Base-by-base conservation (phyloP, 2,329 filamentous ascomycete species). In the Fusarium heterosporum region DNA sequence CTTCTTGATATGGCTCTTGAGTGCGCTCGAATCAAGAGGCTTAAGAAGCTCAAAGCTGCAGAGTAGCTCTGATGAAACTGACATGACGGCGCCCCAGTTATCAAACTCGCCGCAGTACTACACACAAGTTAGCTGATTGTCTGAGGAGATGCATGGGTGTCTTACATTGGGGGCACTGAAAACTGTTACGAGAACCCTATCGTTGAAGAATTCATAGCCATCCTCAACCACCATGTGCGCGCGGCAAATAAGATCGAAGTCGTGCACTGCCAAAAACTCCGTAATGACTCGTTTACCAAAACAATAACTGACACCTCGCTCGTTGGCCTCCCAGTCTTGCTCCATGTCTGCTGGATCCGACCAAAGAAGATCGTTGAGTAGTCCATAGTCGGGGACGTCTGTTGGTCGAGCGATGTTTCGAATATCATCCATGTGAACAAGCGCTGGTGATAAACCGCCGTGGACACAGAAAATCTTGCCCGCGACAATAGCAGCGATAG, bases 401-500 rank as follows among this genome's bases (percentile, higher is more conserved):
- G 96, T 99, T 12, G 96, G 96, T 55, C 96, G 89, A 48, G 93
- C 93, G 79, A 99, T 98, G 76, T 96, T 92, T 70, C 96, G 90
- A 72, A 99, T 99, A 77, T 99, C 95, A 73, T 98, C 96, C 96
- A 99, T 99, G 74, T 98, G 94, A 55, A 91, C 90, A 48, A 99
- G 85, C 46, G 92, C 94, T 2, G 96, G 96, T 13, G 94, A 97
- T 22, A 99, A 83, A 14, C 96, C 96, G 78, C 96, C 96, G 82
- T 99, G 96, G 93, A 99, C 97, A 77, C 94, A 97, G 85, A 99
- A 98, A 78, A 99, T 99, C 90, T 98, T 99, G 86, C 97, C 96
- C 76, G 97, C 95, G 74, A 99, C 97, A 81, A 99, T 99, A 72
- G 96, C 95, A 56, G 95, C 96, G 79, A 99, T 98, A 43, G 95